These are phyloP conservation scores for Calonectria henricotiae DNA, from an alignment of 2,329 filamentous ascomycete species.

Conservation along the genomic window DNA sequence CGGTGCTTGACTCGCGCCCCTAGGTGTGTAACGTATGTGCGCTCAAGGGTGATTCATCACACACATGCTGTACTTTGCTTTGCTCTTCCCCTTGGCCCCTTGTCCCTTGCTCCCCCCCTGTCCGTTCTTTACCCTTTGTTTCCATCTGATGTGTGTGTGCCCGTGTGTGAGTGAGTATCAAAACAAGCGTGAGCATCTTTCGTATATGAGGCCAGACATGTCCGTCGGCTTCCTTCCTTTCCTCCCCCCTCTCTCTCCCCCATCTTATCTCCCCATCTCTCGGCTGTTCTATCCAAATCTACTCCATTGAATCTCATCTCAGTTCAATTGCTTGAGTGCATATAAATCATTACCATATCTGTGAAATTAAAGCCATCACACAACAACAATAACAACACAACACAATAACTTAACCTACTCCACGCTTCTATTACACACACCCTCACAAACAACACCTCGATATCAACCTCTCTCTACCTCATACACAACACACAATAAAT, in stretches of 20 bases:
- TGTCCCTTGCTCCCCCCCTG: not conserved
- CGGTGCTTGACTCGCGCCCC: conserved; percentile 41
- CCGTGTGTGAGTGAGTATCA: not conserved
- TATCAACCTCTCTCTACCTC: not conserved
- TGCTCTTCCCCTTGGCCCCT: conserved; percentile 10
- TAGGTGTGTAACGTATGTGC: conserved; percentile 10
- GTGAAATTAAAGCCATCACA: not conserved
- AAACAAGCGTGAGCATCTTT: conserved; percentile 13
- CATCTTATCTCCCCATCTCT: conserved; percentile 30
- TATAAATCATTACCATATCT: not conserved
- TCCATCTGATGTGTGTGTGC: conserved; percentile 9
- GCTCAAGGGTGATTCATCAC: conserved; percentile 12
- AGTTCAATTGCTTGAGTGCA: conserved; percentile 10
- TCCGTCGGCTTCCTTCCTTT: conserved; percentile 28
- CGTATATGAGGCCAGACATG: conserved; percentile 44
- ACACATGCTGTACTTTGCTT: conserved; percentile 6
- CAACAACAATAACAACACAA: not conserved
- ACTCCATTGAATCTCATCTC: conserved; percentile 4
- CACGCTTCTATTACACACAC: not conserved
- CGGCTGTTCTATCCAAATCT: conserved; percentile 30
- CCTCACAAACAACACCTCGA: not conserved
- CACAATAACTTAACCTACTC: not conserved
- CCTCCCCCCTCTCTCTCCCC: no score
- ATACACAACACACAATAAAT: conserved; percentile 12
- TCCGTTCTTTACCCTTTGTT: not conserved